phyloP scores from a whole-genome alignment of 2,329 filamentous ascomycete species.

The Claviceps digitariae region DNA sequence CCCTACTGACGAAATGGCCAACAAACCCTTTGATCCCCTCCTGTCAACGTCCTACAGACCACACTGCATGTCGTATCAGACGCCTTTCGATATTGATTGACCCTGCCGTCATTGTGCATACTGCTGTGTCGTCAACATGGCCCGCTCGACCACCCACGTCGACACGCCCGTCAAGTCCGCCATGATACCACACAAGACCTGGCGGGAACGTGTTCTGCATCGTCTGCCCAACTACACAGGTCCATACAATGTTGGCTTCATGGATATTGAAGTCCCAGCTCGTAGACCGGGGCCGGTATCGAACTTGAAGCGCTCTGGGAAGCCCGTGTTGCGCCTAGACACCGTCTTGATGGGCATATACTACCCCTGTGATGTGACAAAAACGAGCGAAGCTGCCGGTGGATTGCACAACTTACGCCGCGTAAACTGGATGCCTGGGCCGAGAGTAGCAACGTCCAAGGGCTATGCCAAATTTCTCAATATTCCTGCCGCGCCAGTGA shows the following conservation, averaged over 20 bases:
- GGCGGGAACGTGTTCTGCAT: conserved; percentile 27
- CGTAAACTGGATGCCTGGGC: conserved; percentile 48
- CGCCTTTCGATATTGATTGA: not conserved
- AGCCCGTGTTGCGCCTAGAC: conserved; percentile 27
- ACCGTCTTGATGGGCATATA: conserved; percentile 54
- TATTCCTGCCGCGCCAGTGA: conserved; percentile 32
- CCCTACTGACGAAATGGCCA: not conserved
- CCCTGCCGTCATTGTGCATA: not conserved
- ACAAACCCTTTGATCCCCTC: not conserved
- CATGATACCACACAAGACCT: conserved; percentile 15
- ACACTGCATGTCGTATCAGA: not conserved
- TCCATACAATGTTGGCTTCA: conserved; percentile 53
- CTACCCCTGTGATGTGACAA: conserved; percentile 40
- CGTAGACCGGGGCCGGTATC: conserved; percentile 26
- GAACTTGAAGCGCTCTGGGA: conserved; percentile 24
- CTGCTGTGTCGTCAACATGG: not conserved
- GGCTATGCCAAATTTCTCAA: conserved; percentile 51
- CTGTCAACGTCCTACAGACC: not conserved
- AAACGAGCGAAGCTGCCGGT: conserved; percentile 8
- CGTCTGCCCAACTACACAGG: conserved; percentile 48
- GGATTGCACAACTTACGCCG: conserved; percentile 32
- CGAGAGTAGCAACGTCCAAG: conserved; percentile 39
- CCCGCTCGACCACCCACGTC: not conserved
- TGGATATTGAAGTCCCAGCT: conserved; percentile 52
- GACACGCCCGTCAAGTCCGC: conserved; percentile 8